Evolutionary conservation across 257 asterid species (phyloP).

Genomic region (Nicotiana obtusifolia): DNA sequence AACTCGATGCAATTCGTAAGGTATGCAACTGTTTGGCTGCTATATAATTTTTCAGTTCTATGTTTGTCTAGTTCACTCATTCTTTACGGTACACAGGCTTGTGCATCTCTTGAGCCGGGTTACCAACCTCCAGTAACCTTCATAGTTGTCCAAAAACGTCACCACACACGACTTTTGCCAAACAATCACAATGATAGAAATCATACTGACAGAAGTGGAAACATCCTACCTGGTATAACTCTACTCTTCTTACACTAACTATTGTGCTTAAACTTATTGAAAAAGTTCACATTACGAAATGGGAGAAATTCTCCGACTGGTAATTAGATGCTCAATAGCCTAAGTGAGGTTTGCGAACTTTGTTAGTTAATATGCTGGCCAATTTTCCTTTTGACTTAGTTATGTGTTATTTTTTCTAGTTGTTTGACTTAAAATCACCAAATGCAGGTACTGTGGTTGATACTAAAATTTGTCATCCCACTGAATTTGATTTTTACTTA

Average conservation of each 20-base stretch:
- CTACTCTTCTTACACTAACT: neutral
- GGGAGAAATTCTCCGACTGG: neutral
- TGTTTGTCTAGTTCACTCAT: neutral
- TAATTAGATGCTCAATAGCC: too few relatives aligned
- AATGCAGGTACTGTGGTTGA: constrained; percentile 87
- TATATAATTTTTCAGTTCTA: neutral
- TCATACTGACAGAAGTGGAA: constrained; percentile 89
- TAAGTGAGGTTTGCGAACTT: neutral
- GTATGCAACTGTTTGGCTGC: constrained; percentile 16
- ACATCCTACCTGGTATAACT: constrained; percentile 76
- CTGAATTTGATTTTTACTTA: constrained; percentile 89
- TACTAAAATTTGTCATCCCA: constrained; percentile 93
- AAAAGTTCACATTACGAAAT: neutral
- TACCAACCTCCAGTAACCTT: constrained; percentile 98
- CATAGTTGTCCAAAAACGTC: constrained; percentile 91
- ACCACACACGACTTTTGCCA: constrained; percentile 83
- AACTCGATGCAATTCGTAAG: constrained; percentile 94
- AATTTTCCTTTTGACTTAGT: neutral
- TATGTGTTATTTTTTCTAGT: neutral
- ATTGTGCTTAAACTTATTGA: neutral
- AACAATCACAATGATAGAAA: constrained; percentile 80
- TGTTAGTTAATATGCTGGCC: neutral
- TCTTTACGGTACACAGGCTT: constrained; percentile 45
- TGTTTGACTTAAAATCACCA: neutral
- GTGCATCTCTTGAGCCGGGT: constrained; percentile 96